Evolutionary conservation across 2,329 filamentous ascomycete species (phyloP), one percentile per base, ranked within the genome.

Genomic region (Phialemoniopsis sp.): DNA sequence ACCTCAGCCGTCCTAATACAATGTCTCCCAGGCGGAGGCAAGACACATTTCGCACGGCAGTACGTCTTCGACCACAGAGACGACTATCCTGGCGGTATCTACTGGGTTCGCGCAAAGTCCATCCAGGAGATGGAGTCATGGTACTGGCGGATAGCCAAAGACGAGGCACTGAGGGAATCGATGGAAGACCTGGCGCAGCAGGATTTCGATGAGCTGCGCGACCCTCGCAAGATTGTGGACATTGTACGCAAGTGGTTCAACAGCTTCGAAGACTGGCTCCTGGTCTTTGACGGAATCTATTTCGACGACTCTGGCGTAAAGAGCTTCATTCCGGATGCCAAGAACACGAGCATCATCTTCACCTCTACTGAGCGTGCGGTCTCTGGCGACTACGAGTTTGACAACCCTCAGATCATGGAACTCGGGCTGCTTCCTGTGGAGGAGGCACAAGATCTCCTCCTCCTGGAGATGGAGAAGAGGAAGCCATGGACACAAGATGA

Each of bases 51-150:
- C 13, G 81, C 81, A 19, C 70, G 82, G 4, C 70, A 87, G 56
- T 87, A 86, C 52, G 73, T 84, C 21, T 84, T 80, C 49, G 57
- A 66, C 5, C 73, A 85, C 49, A 73, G 68, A 29, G 59, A 68
- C 5, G 64, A 76, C 43, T 87, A 82, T 48, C 72, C 76, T 0
- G 81, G 80, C 2, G 83, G 83, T 2, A 69, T 85, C 32, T 87
- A 84, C 55, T 87, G 83, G 83, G 70, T 86, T 13, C 72, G 80
- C 36, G 78, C 80, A 8, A 82, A 79, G 46, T 78, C 75, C 1
- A 54, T 67, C 4, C 63, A 76, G 38, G 78, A 82, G 36, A 66
- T 79, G 28, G 73, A 73, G 38, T 74, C 78, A 35, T 78, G 77
- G 26, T 86, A 76, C 53, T 82, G 78, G 75, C 75, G 80, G 36